Base-by-base conservation (phyloP, 371 early-diverging fungal species). In the Rhizopus sp. region DNA sequence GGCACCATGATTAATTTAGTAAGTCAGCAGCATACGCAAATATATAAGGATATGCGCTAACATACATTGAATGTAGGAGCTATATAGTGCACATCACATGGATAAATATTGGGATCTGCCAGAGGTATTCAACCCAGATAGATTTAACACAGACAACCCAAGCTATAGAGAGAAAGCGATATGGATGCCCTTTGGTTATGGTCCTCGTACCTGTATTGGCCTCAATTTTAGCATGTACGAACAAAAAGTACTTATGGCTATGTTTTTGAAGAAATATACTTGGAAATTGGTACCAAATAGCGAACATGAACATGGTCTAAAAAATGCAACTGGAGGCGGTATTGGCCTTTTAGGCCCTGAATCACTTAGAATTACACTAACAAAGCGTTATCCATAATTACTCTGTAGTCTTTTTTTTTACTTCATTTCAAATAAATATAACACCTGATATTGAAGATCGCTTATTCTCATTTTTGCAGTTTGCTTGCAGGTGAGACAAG, bases 181-280 rank as follows among this genome's bases (percentile, higher is more conserved):
- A 4, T 74, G 69, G 69, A 62, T 74, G 54, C 73, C 72, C 0
- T 77, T 77, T 58, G 70, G 75, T 15, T 44, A 55, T 39, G 78
- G 72, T 8, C 60, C 69, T 33, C 57, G 73, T 13, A 54, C 46
- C 3, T 78, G 75, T 29, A 53, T 78, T 33, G 75, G 78, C 44
- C 77, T 70, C 57, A 74, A 74, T 32, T 74, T 74, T 47, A 72
- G 78, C 3, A 40, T 84, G 35, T 57, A 73, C 15, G 79, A 78
- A 48, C 81, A 80, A 58, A 67, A 75, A 13, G 62, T 84, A 3
- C 31, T 77, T 7, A 55, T 75, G 15, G 64, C 70, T 5, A 70
- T 80, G 71, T 51, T 84, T 13, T 39, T 62, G 37, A 64, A 56
- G 17, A 41, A 47, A 64, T 57, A 61, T 39, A 62, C 63, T 13